phyloP scores from a whole-genome alignment of 345 rosid genomes.

The Adansonia digitata region DNA sequence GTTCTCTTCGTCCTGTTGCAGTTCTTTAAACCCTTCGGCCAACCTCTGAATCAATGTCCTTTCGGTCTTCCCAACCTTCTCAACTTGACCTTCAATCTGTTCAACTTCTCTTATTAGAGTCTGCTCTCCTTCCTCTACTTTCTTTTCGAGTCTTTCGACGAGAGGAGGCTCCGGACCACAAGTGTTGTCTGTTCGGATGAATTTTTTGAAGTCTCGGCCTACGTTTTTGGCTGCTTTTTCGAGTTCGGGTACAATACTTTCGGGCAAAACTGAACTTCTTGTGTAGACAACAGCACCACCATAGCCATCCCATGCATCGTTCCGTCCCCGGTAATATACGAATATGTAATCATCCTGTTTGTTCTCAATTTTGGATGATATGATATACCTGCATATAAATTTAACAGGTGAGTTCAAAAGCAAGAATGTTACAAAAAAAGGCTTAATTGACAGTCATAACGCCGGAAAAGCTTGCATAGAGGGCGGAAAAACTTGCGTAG shows the following conservation, averaged over 20 bases:
- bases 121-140: slow-evolving; percentile 81
- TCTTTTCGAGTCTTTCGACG: slow-evolving; percentile 84
- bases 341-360: slow-evolving; percentile 69
- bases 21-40: slow-evolving; percentile 63
- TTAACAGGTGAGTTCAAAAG: background rate
- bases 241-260: slow-evolving; percentile 73
- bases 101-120: slow-evolving; percentile 66
- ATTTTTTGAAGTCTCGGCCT: slow-evolving; percentile 74
- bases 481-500: background rate
- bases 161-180: slow-evolving; percentile 94
- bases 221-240: slow-evolving; percentile 71
- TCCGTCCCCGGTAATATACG: slow-evolving; percentile 80
- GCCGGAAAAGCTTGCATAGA: background rate
- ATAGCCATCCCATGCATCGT: slow-evolving; percentile 99
- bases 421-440: background rate
- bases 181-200: slow-evolving; percentile 62
- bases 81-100: slow-evolving; percentile 45
- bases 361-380: slow-evolving; percentile 74
- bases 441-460: background rate
- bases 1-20: slow-evolving; percentile 63
- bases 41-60: slow-evolving; percentile 66
- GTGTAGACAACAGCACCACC: slow-evolving; percentile 96
- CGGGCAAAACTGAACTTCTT: slow-evolving; percentile 64
- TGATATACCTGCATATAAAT: slow-evolving; percentile 55
- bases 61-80: slow-evolving; percentile 63